phyloP scores from a whole-genome alignment of 1,284 basidiomycete species.

The Cutaneotrichosporon sp. region DNA sequence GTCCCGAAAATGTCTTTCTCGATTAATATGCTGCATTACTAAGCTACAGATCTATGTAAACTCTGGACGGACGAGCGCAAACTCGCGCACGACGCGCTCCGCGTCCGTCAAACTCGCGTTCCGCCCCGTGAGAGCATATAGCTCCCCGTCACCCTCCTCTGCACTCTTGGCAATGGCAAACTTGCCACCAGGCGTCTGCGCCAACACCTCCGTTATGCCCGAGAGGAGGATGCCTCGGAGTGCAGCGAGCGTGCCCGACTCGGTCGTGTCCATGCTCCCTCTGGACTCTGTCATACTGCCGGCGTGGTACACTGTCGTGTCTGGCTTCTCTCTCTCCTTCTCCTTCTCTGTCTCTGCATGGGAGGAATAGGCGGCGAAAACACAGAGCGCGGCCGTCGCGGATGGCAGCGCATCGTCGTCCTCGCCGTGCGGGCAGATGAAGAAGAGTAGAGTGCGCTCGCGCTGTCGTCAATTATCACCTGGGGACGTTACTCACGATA shows the following conservation, averaged over 20 bases:
- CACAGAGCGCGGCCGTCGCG: conserved; percentile 2
- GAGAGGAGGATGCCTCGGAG: conserved; percentile 11
- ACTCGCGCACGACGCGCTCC: conserved; percentile 32
- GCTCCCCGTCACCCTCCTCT: conserved; percentile 17
- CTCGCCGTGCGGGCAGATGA: conserved; percentile 19
- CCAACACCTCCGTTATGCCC: conserved; percentile 28
- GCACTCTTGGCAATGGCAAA: conserved; percentile 33
- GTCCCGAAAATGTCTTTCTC: too few species aligned
- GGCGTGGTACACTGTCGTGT: conserved; percentile 20
- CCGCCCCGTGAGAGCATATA: conserved; percentile 38
- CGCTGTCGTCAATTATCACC: conserved; percentile 26
- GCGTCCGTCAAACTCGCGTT: conserved; percentile 46
- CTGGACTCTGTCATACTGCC: conserved; percentile 9
- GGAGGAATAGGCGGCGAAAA: conserved; percentile 7
- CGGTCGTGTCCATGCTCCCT: conserved; percentile 26
- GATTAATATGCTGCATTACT: background rate
- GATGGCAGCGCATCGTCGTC: conserved; percentile 4
- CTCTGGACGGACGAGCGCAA: conserved; percentile 11
- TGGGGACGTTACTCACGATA: conserved; percentile 30
- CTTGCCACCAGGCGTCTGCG: conserved; percentile 27
- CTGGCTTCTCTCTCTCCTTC: background rate
- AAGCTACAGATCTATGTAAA: conserved; percentile 11
- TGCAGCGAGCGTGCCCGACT: conserved; percentile 17
- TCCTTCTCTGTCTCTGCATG: background rate
- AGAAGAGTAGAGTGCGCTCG: conserved; percentile 32